phyloP scores from a whole-genome alignment of 2,329 filamentous ascomycete species.

The Stagonosporopsis tanaceti region DNA sequence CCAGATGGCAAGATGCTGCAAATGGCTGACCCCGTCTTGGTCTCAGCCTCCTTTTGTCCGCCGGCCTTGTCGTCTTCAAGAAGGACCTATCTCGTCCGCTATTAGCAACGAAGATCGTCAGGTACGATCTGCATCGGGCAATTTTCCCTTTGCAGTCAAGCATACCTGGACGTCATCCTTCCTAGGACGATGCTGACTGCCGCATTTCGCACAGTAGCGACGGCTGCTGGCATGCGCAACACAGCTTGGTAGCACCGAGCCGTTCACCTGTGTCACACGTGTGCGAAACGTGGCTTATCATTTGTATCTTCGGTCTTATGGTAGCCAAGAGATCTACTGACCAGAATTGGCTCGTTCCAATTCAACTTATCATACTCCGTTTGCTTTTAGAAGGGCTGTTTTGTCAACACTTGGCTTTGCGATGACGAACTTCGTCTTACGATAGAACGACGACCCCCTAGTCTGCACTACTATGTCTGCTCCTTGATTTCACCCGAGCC shows the following conservation, averaged over 20 bases:
- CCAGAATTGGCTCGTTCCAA: not conserved
- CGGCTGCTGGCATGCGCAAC: not conserved
- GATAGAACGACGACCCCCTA: not conserved
- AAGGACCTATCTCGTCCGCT: not conserved
- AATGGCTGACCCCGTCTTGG: not conserved
- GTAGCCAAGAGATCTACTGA: not conserved
- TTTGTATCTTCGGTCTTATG: not conserved
- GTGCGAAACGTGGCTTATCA: not conserved
- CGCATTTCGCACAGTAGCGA: not conserved
- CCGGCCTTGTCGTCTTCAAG: not conserved
- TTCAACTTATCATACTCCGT: not conserved
- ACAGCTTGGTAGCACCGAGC: not conserved
- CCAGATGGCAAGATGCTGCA: not conserved
- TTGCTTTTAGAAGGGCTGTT: not conserved
- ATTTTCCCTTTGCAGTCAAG: not conserved
- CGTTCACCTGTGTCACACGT: not conserved
- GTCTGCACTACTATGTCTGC: not conserved
- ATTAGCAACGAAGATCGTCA: not conserved
- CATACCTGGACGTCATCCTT: not conserved
- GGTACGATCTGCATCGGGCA: not conserved
- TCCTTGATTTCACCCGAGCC: not conserved
- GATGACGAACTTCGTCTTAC: not conserved
- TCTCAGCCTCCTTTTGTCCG: not conserved
- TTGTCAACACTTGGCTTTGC: not conserved
- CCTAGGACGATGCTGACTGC: not conserved